A percentile compares a stretch with the other conserved stretches of the same genome.
These are phyloP conservation scores for Colletotrichum theobromicola DNA, from an alignment of 2,329 filamentous ascomycete genomes.

Conservation along the genomic window DNA sequence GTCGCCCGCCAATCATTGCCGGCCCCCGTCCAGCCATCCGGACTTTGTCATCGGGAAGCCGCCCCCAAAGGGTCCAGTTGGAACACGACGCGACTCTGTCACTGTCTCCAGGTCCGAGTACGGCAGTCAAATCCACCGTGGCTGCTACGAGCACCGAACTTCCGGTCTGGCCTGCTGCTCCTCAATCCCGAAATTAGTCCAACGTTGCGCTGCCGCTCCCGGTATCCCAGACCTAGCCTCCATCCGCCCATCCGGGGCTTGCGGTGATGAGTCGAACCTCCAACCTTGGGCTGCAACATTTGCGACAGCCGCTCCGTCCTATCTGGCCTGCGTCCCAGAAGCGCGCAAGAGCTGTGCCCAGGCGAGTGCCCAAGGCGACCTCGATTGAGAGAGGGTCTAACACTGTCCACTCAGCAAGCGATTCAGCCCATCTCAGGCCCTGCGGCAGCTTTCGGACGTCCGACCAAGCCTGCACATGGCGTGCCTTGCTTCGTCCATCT, in stretches of 20 bases:
- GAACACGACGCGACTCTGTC: background rate
- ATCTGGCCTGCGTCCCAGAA: background rate
- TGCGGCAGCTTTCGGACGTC: slow-evolving; percentile 18
- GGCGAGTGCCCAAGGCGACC: background rate
- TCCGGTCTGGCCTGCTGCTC: background rate
- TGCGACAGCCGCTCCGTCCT: background rate
- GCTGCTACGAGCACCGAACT: background rate
- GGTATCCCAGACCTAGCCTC: background rate
- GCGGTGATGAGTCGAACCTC: background rate
- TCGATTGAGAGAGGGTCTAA: background rate
- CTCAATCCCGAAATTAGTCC: background rate
- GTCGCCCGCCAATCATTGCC: background rate
- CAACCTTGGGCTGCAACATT: background rate
- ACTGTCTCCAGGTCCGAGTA: slow-evolving; percentile 3
- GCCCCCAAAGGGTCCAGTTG: slow-evolving; percentile 7
- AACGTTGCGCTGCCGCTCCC: background rate
- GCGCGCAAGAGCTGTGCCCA: background rate
- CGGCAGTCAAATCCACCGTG: background rate
- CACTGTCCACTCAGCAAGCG: background rate
- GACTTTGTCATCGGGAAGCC: background rate
- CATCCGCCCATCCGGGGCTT: background rate
- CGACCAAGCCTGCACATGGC: slow-evolving; percentile 18
- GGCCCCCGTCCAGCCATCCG: background rate
- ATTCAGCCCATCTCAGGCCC: background rate
- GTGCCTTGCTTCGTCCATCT: slow-evolving; percentile 13